Evolutionary conservation across 352 stramenopile genomes (phyloP).

Genomic region (Globisporangium carolinianum): DNA sequence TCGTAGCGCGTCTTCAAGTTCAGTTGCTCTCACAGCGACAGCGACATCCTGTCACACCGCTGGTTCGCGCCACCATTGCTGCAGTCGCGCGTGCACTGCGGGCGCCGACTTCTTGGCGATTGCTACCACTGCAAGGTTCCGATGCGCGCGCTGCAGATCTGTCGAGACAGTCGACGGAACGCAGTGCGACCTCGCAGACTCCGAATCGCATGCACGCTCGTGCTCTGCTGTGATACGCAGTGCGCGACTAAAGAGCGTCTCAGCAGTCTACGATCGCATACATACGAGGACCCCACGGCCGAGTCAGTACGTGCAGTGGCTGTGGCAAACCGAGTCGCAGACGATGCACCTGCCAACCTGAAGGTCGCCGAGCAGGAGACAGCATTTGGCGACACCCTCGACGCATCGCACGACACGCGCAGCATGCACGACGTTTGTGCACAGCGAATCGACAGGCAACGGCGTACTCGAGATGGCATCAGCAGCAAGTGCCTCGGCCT

Average conservation of each 20-base stretch:
- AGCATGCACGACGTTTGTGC: slow-evolving; percentile 1
- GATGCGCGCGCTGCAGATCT: slow-evolving; percentile 34
- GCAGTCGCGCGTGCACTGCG: slow-evolving; percentile 13
- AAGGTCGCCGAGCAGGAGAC: slow-evolving; percentile 45
- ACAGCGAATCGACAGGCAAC: background rate
- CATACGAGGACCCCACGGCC: no score
- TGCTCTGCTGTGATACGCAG: slow-evolving; percentile 10
- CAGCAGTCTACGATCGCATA: slow-evolving; percentile 21
- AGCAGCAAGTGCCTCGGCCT: slow-evolving; percentile 14
- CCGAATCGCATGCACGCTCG: background rate
- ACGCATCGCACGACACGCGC: slow-evolving; percentile 20
- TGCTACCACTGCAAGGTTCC: slow-evolving; percentile 55
- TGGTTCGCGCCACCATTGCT: background rate
- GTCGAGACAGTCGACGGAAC: background rate
- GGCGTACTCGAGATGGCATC: background rate
- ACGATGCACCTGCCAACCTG: slow-evolving; percentile 16
- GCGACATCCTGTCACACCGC: no score
- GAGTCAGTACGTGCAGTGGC: no score
- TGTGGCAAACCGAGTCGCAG: no score
- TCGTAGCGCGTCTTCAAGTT: no score
- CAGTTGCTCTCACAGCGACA: no score
- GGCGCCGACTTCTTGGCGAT: slow-evolving; percentile 21
- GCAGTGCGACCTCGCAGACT: background rate
- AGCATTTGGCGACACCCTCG: slow-evolving; percentile 48
- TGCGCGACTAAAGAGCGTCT: slow-evolving; percentile 34